phyloP scores from a whole-genome alignment of 306 rosid genomes.

The Cucurbita ficifolia region DNA sequence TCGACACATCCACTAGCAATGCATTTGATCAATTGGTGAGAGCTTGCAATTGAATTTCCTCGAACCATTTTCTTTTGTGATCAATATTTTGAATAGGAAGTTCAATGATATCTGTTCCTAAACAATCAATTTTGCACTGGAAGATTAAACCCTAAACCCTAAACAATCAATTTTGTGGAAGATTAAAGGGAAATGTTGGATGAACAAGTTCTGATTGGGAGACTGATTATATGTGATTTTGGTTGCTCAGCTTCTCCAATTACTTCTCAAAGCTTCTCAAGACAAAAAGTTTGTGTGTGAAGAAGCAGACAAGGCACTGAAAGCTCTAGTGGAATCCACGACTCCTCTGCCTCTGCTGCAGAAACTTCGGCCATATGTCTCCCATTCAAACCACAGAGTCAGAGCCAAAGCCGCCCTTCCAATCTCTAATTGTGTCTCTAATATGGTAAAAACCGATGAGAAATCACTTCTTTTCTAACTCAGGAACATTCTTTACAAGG shows the following conservation, averaged over 20 bases:
- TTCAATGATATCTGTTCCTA: not conserved
- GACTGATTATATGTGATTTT: constrained; percentile 4
- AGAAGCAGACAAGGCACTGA: constrained; percentile 72
- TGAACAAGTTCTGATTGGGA: not conserved
- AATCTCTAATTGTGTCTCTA: constrained; percentile 59
- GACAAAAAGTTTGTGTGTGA: constrained; percentile 88
- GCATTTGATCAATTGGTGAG: constrained; percentile 67
- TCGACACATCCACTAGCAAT: constrained; percentile 36
- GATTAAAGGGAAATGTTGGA: not conserved
- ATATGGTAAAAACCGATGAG: constrained; percentile 32
- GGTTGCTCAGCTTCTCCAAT: constrained; percentile 50
- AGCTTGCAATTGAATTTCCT: not conserved
- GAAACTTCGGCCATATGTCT: constrained; percentile 39
- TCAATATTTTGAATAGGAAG: not conserved
- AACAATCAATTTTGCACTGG: not conserved
- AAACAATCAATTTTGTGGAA: not conserved
- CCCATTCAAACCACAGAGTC: constrained; percentile 54
- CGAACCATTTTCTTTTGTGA: not conserved
- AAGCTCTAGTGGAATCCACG: constrained; percentile 42
- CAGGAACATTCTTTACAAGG: too few relatives aligned
- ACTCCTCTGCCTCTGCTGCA: constrained; percentile 60
- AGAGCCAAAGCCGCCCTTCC: constrained; percentile 77
- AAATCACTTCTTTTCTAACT: not conserved
- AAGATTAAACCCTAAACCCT: too few relatives aligned
- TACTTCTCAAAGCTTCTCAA: constrained; percentile 75